These are phyloP conservation scores for Kwoniella botswanensis DNA, from an alignment of 768 basidiomycete species.

Conservation along the genomic window DNA sequence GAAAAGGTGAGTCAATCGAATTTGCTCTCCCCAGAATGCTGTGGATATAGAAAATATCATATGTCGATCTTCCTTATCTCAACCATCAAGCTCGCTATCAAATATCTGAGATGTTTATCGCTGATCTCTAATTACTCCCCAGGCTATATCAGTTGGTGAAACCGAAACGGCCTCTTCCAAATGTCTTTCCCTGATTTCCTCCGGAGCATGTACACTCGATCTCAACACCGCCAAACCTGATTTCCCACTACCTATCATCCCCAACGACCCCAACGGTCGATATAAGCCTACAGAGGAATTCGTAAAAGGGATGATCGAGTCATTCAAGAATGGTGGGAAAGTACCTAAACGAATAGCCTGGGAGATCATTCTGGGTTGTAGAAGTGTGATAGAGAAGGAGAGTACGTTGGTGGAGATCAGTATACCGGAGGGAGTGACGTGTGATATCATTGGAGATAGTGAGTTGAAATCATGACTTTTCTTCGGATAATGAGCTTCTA, in stretches of 20 bases:
- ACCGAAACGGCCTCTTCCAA: slow-evolving; percentile 77
- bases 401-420: slow-evolving; percentile 78
- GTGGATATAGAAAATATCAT: too few relatives aligned
- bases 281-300: slow-evolving; percentile 78
- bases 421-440: slow-evolving; percentile 75
- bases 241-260: slow-evolving; percentile 72
- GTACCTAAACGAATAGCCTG: slow-evolving; percentile 86
- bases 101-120: neutral
- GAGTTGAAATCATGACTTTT: slow-evolving; percentile 19
- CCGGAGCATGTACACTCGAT: slow-evolving; percentile 82
- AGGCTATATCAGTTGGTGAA: slow-evolving; percentile 87
- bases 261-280: slow-evolving; percentile 60
- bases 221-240: slow-evolving; percentile 62
- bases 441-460: slow-evolving; percentile 93
- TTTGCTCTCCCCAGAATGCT: too few relatives aligned
- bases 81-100: too few relatives aligned
- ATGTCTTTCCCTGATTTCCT: slow-evolving; percentile 76
- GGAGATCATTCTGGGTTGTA: slow-evolving; percentile 92
- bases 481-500: neutral
- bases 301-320: slow-evolving; percentile 80
- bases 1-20: slow-evolving; percentile 69
- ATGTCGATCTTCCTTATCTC: too few relatives aligned
- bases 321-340: slow-evolving; percentile 94
- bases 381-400: slow-evolving; percentile 74
- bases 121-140: too few relatives aligned